Conservation (phyloP, 2,329 filamentous ascomycete genomes). For the Pseudogymnoascus sp. region DNA sequence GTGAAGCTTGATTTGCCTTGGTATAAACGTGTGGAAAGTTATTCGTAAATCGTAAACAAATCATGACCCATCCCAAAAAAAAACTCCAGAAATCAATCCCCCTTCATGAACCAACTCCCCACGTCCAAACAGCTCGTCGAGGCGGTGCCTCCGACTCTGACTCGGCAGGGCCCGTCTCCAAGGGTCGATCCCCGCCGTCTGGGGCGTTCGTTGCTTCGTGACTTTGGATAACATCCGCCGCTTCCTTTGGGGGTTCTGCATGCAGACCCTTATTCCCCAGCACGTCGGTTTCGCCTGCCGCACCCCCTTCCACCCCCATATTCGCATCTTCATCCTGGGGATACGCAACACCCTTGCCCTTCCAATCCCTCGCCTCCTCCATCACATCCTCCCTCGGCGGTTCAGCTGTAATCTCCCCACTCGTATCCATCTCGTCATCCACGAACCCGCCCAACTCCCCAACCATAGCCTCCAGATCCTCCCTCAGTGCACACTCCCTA, state of each 20-base stretch:
- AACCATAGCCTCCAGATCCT: conserved; percentile 1
- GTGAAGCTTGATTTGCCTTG: background rate
- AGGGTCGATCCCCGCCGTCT: background rate
- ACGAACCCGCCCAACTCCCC: background rate
- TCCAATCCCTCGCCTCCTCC: conserved; percentile 13
- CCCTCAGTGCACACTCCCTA: background rate
- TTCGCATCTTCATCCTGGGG: background rate
- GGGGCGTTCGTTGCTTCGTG: background rate
- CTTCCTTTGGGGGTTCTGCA: background rate
- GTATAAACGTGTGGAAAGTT: background rate
- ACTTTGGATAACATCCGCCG: background rate
- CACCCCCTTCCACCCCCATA: background rate
- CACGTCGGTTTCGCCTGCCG: background rate
- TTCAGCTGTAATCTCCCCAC: background rate
- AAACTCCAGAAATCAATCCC: background rate
- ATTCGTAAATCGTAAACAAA: background rate
- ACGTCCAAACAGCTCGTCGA: background rate
- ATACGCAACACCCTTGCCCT: conserved; percentile 11
- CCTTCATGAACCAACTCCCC: background rate
- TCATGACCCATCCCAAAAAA: background rate
- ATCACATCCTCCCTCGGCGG: background rate
- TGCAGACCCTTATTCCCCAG: background rate
- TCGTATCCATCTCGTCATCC: background rate
- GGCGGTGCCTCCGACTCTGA: background rate
- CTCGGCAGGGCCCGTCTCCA: background rate